A percentile compares a stretch with the other conserved stretches of the same genome.
These are phyloP conservation scores for Boeremia exigua DNA, from an alignment of 2,329 filamentous ascomycete species.

Conservation along the genomic window DNA sequence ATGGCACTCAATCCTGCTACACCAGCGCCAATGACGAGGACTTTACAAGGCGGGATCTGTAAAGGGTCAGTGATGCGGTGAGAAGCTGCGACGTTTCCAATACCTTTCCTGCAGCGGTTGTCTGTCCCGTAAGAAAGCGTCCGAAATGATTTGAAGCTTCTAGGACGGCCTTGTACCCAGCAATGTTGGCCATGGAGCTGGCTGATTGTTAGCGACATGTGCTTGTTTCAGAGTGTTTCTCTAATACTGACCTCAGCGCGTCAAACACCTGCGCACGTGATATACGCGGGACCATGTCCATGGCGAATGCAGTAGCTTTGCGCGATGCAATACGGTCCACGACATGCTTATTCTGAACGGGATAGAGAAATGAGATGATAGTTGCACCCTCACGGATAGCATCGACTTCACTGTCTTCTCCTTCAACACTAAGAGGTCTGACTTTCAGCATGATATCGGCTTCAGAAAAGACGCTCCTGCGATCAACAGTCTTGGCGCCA, in stretches of 20 bases:
- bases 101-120: conserved; percentile 77
- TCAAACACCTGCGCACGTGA: conserved; percentile 89
- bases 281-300: conserved; percentile 92
- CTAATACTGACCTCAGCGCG: conserved; percentile 61
- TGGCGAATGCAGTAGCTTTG: conserved; percentile 80
- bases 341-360: conserved; percentile 76
- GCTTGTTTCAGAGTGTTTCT: neutral
- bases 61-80: neutral
- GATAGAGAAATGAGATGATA: conserved; percentile 83
- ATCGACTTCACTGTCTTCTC: conserved; percentile 68
- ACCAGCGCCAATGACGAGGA: conserved; percentile 87
- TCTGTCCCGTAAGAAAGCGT: conserved; percentile 85
- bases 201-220: conserved; percentile 12
- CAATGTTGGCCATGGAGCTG: conserved; percentile 93
- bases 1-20: conserved; percentile 90
- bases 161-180: conserved; percentile 88
- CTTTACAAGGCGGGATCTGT: conserved; percentile 88
- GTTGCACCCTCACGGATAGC: conserved; percentile 73
- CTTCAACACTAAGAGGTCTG: conserved; percentile 69
- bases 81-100: neutral
- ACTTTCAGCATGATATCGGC: conserved; percentile 87
- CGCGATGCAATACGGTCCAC: conserved; percentile 74
- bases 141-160: conserved; percentile 91
- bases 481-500: conserved; percentile 77
- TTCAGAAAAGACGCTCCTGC: conserved; percentile 71